Evolutionary conservation across 2,329 filamentous ascomycete genomes (phyloP).

Genomic region (Monosporascus sp.): DNA sequence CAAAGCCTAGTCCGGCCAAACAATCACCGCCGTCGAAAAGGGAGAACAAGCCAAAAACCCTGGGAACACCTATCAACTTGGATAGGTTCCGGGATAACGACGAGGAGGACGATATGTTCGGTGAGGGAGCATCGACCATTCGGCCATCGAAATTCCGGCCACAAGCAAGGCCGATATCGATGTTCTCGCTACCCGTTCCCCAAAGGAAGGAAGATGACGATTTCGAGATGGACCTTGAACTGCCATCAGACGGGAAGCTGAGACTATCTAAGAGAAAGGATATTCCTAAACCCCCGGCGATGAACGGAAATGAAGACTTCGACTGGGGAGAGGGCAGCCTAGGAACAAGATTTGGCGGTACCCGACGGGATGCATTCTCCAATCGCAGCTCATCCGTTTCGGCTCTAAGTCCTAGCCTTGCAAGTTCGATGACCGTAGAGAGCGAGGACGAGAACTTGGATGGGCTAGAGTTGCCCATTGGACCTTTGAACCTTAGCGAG

Average conservation of each 20-base stretch:
- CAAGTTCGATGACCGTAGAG: constrained; percentile 84
- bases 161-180: constrained; percentile 25
- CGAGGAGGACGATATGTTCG: constrained; percentile 58
- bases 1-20: constrained; percentile 48
- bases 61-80: constrained; percentile 48
- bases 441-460: constrained; percentile 92
- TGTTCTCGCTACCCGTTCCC: constrained; percentile 52
- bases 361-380: constrained; percentile 71
- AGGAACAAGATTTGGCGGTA: constrained; percentile 85
- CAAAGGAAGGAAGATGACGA: constrained; percentile 50
- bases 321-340: constrained; percentile 94
- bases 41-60: constrained; percentile 27
- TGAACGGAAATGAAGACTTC: constrained; percentile 65
- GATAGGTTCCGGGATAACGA: constrained; percentile 59
- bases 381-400: constrained; percentile 82
- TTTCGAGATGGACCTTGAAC: constrained; percentile 67
- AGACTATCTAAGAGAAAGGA: constrained; percentile 58
- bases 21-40: constrained; percentile 20
- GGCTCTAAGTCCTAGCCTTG: constrained; percentile 85
- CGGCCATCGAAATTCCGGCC: constrained; percentile 51
- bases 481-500: constrained; percentile 76
- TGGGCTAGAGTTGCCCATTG: constrained; percentile 78
- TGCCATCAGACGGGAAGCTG: constrained; percentile 62
- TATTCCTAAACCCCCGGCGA: constrained; percentile 56
- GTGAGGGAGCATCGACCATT: constrained; percentile 60